A percentile compares a stretch with the other conserved stretches of the same genome.
Conservation (phyloP, 1,139 yeast genomes). For the Meyerozyma elateridarum region DNA sequence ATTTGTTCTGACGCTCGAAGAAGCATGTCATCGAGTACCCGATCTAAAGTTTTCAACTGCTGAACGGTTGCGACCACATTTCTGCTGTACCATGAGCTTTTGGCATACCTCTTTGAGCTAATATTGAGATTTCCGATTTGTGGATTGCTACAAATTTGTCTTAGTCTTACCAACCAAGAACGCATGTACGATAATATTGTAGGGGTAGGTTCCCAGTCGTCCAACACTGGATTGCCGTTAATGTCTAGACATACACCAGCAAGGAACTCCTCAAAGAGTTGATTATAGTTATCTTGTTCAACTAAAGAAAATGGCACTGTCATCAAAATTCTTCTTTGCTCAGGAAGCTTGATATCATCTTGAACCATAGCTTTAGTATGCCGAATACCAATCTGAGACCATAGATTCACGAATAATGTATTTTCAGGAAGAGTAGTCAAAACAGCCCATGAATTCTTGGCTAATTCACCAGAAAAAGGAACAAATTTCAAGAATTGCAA, state of each 20-base stretch:
- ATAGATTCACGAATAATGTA: constrained; percentile 42
- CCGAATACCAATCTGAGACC: constrained; percentile 54
- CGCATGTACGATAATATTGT: constrained; percentile 45
- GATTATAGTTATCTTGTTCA: constrained; percentile 78
- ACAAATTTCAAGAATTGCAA: constrained; percentile 58
- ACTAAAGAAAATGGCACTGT: constrained; percentile 73
- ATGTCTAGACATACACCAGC: constrained; percentile 57
- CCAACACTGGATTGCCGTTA: constrained; percentile 49
- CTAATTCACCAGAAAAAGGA: constrained; percentile 52
- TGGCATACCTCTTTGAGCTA: constrained; percentile 26
- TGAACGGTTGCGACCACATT: constrained; percentile 19
- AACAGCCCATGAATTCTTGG: constrained; percentile 37
- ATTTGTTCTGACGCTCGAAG: constrained; percentile 48
- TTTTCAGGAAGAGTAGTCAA: constrained; percentile 19
- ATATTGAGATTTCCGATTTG: constrained; percentile 48
- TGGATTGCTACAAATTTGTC: constrained; percentile 85
- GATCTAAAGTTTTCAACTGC: constrained; percentile 57
- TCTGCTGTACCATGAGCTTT: constrained; percentile 11
- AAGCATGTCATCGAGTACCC: constrained; percentile 62
- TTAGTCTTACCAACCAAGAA: constrained; percentile 59
- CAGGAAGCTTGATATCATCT: constrained; percentile 71
- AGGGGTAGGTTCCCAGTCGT: constrained; percentile 48
- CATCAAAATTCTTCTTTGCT: constrained; percentile 64
- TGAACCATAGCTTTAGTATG: constrained; percentile 84
- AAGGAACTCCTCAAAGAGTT: constrained; percentile 56